Conservation (phyloP, 441 rosid species). For the Viola pubescens region DNA sequence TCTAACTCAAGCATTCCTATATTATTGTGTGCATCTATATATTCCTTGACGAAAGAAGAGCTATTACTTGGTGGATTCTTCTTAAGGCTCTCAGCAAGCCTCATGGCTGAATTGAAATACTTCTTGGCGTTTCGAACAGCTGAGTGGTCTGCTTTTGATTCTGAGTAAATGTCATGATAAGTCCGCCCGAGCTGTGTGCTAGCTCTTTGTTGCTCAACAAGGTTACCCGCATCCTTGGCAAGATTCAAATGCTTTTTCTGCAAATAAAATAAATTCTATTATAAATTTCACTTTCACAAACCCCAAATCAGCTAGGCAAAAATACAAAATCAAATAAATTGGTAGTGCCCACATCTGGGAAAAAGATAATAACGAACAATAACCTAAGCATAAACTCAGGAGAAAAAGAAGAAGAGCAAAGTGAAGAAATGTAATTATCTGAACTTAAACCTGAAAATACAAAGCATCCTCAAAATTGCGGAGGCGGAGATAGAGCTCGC, state of each 20-base stretch:
- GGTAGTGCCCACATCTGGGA: no score
- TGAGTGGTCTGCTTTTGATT: slow-evolving; percentile 56
- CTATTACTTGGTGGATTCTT: slow-evolving; percentile 48
- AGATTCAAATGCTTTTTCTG: slow-evolving; percentile 90
- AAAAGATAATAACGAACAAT: no score
- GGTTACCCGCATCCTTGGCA: slow-evolving; percentile 59
- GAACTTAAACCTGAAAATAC: slow-evolving; percentile 48
- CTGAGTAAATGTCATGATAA: slow-evolving; percentile 63
- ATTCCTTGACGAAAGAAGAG: slow-evolving; percentile 74
- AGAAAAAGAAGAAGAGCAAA: no score
- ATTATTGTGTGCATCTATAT: slow-evolving; percentile 85
- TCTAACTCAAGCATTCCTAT: slow-evolving; percentile 88
- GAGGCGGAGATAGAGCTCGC: slow-evolving; percentile 76
- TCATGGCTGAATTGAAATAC: slow-evolving; percentile 79
- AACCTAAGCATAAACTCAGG: no score
- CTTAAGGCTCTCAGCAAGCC: slow-evolving; percentile 57
- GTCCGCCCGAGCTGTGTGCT: slow-evolving; percentile 95
- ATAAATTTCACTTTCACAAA: background rate
- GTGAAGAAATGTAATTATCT: no score
- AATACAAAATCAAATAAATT: background rate
- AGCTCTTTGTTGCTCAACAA: slow-evolving; percentile 91
- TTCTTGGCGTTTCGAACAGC: slow-evolving; percentile 74
- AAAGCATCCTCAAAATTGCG: slow-evolving; percentile 57
- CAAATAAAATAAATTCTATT: background rate
- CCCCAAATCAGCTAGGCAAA: background rate